phyloP scores from a whole-genome alignment of 768 basidiomycete species.

The Porphyrellus cyaneotinctus region DNA sequence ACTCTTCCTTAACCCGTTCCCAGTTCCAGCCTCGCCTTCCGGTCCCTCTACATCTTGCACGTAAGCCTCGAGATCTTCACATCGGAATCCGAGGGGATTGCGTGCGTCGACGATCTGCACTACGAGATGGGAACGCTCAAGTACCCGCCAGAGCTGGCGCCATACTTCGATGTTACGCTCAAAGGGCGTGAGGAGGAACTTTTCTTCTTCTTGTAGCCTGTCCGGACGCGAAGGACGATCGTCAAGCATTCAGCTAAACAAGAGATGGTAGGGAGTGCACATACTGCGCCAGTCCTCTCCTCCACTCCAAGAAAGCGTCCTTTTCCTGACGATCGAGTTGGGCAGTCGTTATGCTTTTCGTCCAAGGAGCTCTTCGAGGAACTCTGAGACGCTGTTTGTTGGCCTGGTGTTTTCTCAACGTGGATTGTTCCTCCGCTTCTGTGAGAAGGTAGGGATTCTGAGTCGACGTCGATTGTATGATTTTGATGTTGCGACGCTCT shows the following conservation, averaged over 20 bases:
- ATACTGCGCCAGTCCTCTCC: slow-evolving; percentile 86
- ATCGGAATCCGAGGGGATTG: slow-evolving; percentile 89
- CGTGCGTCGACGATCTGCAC: slow-evolving; percentile 97
- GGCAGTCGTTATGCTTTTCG: slow-evolving; percentile 64
- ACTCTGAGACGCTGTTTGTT: slow-evolving; percentile 77
- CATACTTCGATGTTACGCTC: slow-evolving; percentile 98
- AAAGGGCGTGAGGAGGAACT: slow-evolving; percentile 90
- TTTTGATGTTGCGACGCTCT: slow-evolving; percentile 80
- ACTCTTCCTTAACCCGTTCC: slow-evolving; percentile 65
- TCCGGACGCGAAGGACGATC: not conserved
- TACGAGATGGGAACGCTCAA: slow-evolving; percentile 90
- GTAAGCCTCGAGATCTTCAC: slow-evolving; percentile 86
- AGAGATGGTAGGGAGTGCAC: slow-evolving; percentile 28
- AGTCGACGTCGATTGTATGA: slow-evolving; percentile 52
- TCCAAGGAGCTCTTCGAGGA: slow-evolving; percentile 89
- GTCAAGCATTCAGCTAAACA: not conserved
- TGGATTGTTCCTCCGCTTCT: slow-evolving; percentile 74
- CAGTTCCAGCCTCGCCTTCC: slow-evolving; percentile 77
- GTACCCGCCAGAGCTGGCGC: slow-evolving; percentile 96
- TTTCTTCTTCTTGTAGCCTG: slow-evolving; percentile 84
- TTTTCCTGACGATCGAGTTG: slow-evolving; percentile 89
- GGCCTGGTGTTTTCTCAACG: slow-evolving; percentile 68
- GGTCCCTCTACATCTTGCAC: slow-evolving; percentile 78
- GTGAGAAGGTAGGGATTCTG: slow-evolving; percentile 87
- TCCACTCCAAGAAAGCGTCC: slow-evolving; percentile 89